Percentiles rank a stretch among this genome's conserved stretches.
phyloP scores from a whole-genome alignment of 352 stramenopile genomes.

The Phytophthora cactorum region DNA sequence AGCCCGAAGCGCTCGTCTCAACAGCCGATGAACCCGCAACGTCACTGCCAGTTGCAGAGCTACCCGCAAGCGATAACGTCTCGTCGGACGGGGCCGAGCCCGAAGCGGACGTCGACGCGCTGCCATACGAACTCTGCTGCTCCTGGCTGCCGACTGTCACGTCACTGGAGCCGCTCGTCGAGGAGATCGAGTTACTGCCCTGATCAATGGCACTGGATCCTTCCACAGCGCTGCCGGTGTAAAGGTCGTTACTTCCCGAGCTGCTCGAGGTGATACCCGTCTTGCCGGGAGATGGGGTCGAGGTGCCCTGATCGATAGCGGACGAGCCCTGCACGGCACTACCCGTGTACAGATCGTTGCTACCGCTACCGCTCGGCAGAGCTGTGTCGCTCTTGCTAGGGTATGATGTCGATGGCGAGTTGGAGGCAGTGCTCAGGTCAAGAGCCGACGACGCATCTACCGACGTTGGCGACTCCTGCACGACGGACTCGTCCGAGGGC shows the following conservation, averaged over 20 bases:
- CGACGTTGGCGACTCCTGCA: slow-evolving; percentile 17
- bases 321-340: slow-evolving; percentile 21
- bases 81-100: slow-evolving; percentile 16
- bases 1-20: slow-evolving; percentile 23
- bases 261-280: slow-evolving; percentile 14
- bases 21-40: slow-evolving; percentile 21
- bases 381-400: slow-evolving; percentile 27
- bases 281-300: slow-evolving; percentile 5
- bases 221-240: slow-evolving; percentile 17
- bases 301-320: slow-evolving; percentile 15
- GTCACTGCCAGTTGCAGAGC: slow-evolving; percentile 18
- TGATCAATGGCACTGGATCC: slow-evolving; percentile 21
- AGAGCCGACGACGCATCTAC: slow-evolving; percentile 17
- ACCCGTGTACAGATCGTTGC: slow-evolving; percentile 13
- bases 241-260: background rate
- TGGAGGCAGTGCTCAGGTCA: slow-evolving; percentile 9
- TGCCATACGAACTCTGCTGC: slow-evolving; percentile 12
- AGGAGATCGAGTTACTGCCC: slow-evolving; percentile 13
- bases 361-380: slow-evolving; percentile 20
- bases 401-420: slow-evolving; percentile 7
- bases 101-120: slow-evolving; percentile 15
- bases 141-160: slow-evolving; percentile 9
- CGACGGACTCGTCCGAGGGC: slow-evolving; percentile 17
- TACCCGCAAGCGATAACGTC: slow-evolving; percentile 3
- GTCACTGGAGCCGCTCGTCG: slow-evolving; percentile 10